phyloP scores from a whole-genome alignment of 331 rosid species.

The Cucumis variabilis region DNA sequence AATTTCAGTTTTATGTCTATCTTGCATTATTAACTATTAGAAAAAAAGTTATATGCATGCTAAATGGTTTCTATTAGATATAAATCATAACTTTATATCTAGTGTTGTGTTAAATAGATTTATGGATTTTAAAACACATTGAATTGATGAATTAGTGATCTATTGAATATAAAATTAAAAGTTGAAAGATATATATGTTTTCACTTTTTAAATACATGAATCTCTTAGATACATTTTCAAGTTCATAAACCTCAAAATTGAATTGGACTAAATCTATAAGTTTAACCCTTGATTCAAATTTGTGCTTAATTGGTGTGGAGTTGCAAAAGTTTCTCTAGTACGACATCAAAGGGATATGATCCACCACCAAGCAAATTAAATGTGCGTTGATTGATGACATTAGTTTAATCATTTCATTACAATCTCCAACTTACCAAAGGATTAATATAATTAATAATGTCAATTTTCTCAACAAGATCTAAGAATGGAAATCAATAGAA shows the following conservation, averaged over 20 bases:
- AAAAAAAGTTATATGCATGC: too few relatives aligned
- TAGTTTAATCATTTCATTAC: background rate
- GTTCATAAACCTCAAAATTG: background rate
- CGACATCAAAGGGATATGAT: background rate
- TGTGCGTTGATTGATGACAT: background rate
- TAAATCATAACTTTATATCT: too few relatives aligned
- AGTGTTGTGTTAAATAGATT: too few relatives aligned
- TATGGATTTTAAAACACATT: too few relatives aligned
- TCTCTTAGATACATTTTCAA: too few relatives aligned
- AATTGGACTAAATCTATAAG: background rate
- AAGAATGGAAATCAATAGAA: background rate
- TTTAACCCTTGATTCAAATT: background rate
- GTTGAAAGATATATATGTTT: too few relatives aligned
- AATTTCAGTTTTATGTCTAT: too few relatives aligned
- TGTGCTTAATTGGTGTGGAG: background rate
- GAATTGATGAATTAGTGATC: too few relatives aligned
- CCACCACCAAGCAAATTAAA: conserved; percentile 8
- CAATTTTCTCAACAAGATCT: conserved; percentile 15
- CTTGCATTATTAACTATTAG: too few relatives aligned
- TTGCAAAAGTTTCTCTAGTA: background rate
- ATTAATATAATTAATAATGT: background rate
- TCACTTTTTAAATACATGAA: too few relatives aligned
- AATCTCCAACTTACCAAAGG: conserved; percentile 16
- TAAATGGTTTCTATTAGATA: too few relatives aligned
- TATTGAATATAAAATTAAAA: too few relatives aligned